Base-by-base conservation (phyloP, 2,329 filamentous ascomycete species). In the Beauveria scarabaeidicola region DNA sequence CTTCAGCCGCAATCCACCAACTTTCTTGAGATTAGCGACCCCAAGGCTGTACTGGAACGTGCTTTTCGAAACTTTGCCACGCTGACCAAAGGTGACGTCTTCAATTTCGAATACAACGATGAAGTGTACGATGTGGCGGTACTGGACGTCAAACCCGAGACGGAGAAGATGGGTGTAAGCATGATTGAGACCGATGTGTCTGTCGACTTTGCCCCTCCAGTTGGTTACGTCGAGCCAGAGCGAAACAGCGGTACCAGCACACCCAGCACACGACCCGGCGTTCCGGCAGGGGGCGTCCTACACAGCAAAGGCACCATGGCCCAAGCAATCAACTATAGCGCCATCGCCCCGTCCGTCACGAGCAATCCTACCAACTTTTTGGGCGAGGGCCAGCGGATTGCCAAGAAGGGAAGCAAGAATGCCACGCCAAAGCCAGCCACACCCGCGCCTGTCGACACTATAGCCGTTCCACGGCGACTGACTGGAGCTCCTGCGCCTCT, bases 31-130 rank as follows among this genome's bases (percentile, higher is more conserved):
- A 97, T 99, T 70, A 93, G 89, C 67, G 94, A 99, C 68, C 94
- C 94, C 23, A 97, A 96, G 75, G 94, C 94, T 44, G 94, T 99
- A 13, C 85, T 99, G 32, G 94, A 99, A 75, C 94, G 94, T 67
- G 93, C 91, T 0, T 97, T 99, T 75, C 87, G 93, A 47, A 95
- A 95, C 74, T 99, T 97, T 75, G 90, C 92, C 17, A 93, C 93
- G 54, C 81, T 97, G 17, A 96, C 92, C 3, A 90, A 92, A 69
- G 92, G 91, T 64, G 94, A 99, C 69, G 81, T 96, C 47, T 99
- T 99, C 79, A 95, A 90, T 64, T 99, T 99, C 72, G 83, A 88
- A 66, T 99, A 99, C 77, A 99, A 99, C 73, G 92, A 97, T 70
- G 89, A 91, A 62, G 81, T 91, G 10, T 99, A 94, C 76, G 88